These are phyloP conservation scores for Adansonia digitata DNA, from an alignment of 345 rosid species.

Conservation along the genomic window DNA sequence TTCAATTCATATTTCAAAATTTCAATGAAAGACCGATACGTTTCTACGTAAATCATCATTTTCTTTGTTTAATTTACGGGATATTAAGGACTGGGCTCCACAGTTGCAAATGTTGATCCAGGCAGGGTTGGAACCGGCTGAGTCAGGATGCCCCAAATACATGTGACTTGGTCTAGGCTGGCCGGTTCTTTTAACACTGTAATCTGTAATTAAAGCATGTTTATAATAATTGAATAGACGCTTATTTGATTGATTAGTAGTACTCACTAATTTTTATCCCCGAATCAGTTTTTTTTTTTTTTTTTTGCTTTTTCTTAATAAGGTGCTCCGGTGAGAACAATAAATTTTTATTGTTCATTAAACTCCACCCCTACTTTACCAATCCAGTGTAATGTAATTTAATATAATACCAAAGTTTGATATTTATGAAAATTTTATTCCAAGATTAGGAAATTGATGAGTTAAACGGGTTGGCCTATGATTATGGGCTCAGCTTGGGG, in stretches of 20 bases:
- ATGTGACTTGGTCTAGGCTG: not conserved
- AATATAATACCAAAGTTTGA: no score
- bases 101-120: not conserved
- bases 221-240: not conserved
- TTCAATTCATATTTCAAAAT: not conserved
- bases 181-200: not conserved
- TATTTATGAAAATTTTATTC: not conserved
- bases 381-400: no score
- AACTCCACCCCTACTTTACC: not conserved
- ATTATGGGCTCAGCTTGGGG: no score
- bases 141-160: not conserved
- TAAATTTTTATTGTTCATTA: not conserved
- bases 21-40: not conserved
- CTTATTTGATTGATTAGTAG: not conserved
- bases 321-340: no score
- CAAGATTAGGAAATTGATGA: not conserved
- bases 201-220: not conserved
- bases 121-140: not conserved
- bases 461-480: not conserved
- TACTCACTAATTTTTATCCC: not conserved
- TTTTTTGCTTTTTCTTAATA: no score
- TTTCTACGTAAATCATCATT: not conserved
- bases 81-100: not conserved
- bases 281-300: not conserved
- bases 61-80: not conserved